Evolutionary conservation across 345 rosid genomes (phyloP), one percentile per base, ranked within the genome.

Genomic region (Eutrema heterophyllum): DNA sequence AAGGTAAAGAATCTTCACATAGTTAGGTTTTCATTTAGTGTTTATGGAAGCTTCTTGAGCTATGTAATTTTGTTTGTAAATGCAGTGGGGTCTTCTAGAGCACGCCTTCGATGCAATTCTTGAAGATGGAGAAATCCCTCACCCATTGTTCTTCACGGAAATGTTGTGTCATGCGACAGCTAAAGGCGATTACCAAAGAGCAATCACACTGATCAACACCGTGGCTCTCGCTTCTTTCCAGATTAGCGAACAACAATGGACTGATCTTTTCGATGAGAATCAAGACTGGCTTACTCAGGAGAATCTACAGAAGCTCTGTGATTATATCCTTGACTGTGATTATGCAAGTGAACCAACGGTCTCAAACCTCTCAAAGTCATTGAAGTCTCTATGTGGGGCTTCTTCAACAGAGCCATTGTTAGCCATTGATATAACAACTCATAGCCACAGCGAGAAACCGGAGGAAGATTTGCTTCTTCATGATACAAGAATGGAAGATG

Each of bases 41-140:
- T 80, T 79, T 60, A 26, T 53, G 30, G 72, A 70, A 71, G 13
- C 21, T 15, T 71, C 21, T 15, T 71, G 18, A 64, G 55, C 71
- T 49, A 36, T 56, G 71, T 36, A 8, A 46, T 44, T 8, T 55
- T 49, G 49, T 64, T 63, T 49, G 59, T 75, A 6, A 50, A 46
- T 82, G 78, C 83, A 91, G 98, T 75, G 86, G 78, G 64, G 82
- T 85, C 85, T 94, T 58, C 81, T 94, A 53, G 96, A 94, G 71
- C 97, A 91, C 59, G 97, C 96, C 6, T 91, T 94, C 43, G 91
- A 94, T 63, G 71, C 82, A 15, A 72, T 85, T 65, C 71, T 94
- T 81, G 98, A 88, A 78, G 85, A 84, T 46, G 96, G 97, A 76
- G 98, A 91, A 79, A 84, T 94, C 57, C 97, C 97, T 67, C 72